Evolutionary conservation across 371 early-diverging fungal species (phyloP).

Genomic region (Syncephalastrum sp.): DNA sequence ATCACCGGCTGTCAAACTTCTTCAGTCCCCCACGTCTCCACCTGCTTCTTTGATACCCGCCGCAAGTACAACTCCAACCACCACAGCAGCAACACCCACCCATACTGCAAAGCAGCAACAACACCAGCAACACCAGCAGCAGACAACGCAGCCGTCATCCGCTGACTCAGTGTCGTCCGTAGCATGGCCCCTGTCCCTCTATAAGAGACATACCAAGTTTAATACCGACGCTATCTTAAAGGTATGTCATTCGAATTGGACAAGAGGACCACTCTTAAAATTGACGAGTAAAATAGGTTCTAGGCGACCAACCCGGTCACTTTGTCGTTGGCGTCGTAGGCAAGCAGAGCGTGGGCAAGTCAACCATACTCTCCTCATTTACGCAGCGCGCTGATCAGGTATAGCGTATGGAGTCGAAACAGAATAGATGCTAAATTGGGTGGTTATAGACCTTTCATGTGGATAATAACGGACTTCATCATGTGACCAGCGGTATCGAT

Average conservation of each 20-base stretch:
- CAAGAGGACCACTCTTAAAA: neutral
- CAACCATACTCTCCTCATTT: slow-evolving; percentile 65
- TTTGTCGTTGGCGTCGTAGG: slow-evolving; percentile 77
- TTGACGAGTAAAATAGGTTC: slow-evolving; percentile 25
- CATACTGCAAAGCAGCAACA: slow-evolving; percentile 7
- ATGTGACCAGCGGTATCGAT: slow-evolving; percentile 68
- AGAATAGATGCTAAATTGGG: too few relatives aligned
- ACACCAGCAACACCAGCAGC: slow-evolving; percentile 5
- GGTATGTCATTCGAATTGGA: slow-evolving; percentile 2
- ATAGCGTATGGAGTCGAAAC: too few relatives aligned
- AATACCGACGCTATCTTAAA: slow-evolving; percentile 14
- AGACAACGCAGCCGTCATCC: neutral
- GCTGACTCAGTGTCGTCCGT: slow-evolving; percentile 7
- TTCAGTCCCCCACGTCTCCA: neutral
- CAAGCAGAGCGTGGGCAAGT: slow-evolving; percentile 71
- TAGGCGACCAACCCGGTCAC: slow-evolving; percentile 75
- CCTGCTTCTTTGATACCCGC: neutral
- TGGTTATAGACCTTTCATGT: too few relatives aligned
- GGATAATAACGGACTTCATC: slow-evolving; percentile 17
- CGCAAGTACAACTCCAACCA: neutral
- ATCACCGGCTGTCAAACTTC: neutral
- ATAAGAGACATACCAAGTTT: slow-evolving; percentile 6
- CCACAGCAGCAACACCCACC: slow-evolving; percentile 1
- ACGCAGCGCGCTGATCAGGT: slow-evolving; percentile 13
- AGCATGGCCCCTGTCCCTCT: slow-evolving; percentile 9